A percentile compares a stretch with the other conserved stretches of the same genome.
Evolutionary conservation across 2,329 filamentous ascomycete genomes (phyloP).

Genomic region (Dactylonectria macrodidyma): DNA sequence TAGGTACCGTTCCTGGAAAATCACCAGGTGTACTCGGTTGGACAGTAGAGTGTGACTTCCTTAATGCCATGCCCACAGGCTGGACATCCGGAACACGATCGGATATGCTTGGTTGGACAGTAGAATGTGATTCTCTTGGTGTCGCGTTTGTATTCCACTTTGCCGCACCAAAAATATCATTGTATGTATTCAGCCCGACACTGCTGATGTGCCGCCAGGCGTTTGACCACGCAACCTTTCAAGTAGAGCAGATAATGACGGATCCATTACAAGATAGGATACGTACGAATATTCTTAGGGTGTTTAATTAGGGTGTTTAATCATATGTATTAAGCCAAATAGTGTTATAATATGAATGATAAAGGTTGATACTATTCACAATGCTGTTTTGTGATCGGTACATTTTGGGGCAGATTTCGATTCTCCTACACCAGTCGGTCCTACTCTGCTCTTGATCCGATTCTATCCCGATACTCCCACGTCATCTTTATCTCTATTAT

Average conservation of each 20-base stretch:
- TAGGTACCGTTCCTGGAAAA: too few species aligned
- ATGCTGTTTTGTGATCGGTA: too few species aligned
- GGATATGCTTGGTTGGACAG: too few species aligned
- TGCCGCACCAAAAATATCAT: too few species aligned
- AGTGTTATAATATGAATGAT: constrained; percentile 20
- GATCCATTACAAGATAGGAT: neutral
- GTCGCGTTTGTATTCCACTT: too few species aligned
- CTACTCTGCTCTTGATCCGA: constrained; percentile 9
- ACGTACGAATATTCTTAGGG: constrained; percentile 12
- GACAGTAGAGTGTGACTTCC: too few species aligned
- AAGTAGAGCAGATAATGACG: constrained; percentile 12
- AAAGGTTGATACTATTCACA: constrained; percentile 9
- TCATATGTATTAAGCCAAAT: neutral
- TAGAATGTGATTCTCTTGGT: too few species aligned
- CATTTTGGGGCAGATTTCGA: too few species aligned
- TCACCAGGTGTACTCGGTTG: too few species aligned
- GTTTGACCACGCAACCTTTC: constrained; percentile 9
- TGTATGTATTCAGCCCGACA: constrained; percentile 20
- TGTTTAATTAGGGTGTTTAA: too few species aligned
- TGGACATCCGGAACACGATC: too few species aligned
- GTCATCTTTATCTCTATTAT: constrained; percentile 14
- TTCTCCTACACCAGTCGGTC: neutral
- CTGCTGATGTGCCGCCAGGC: neutral
- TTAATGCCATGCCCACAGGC: too few species aligned
- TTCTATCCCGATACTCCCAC: constrained; percentile 6